phyloP scores from a whole-genome alignment of 257 asterid species.

The Paraleonurus japonicus region DNA sequence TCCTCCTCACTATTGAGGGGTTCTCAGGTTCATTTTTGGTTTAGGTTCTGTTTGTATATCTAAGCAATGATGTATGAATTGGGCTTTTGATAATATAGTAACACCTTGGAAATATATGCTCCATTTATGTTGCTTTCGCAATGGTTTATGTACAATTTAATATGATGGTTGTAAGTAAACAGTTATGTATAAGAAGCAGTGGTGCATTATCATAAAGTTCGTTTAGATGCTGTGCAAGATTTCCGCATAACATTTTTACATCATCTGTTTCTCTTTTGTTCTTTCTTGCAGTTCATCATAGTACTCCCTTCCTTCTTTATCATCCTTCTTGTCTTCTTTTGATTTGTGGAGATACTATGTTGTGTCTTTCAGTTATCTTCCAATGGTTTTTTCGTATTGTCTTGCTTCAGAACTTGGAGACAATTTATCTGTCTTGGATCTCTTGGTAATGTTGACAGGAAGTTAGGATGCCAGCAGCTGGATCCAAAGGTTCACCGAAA shows the following conservation, averaged over 20 bases:
- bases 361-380: conserved; percentile 9
- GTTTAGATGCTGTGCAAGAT: conserved; percentile 2
- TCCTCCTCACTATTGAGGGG: background rate
- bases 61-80: background rate
- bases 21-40: background rate
- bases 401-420: conserved; percentile 11
- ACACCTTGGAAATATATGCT: background rate
- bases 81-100: background rate
- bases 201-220: background rate
- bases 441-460: conserved; percentile 51
- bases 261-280: background rate
- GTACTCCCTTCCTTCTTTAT: conserved; percentile 4
- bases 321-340: background rate
- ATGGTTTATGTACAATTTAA: background rate
- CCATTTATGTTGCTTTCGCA: background rate
- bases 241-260: background rate
- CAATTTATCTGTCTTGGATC: conserved; percentile 35
- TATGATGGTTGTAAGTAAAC: background rate
- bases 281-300: background rate
- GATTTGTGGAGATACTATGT: conserved; percentile 1
- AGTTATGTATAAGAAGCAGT: background rate
- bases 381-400: background rate
- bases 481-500: conserved; percentile 71
- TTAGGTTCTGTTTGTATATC: background rate
- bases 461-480: conserved; percentile 97